Percentiles rank a stretch among this genome's conserved stretches.
Conservation (phyloP, 2,329 filamentous ascomycete species). For the Periconia sp. region DNA sequence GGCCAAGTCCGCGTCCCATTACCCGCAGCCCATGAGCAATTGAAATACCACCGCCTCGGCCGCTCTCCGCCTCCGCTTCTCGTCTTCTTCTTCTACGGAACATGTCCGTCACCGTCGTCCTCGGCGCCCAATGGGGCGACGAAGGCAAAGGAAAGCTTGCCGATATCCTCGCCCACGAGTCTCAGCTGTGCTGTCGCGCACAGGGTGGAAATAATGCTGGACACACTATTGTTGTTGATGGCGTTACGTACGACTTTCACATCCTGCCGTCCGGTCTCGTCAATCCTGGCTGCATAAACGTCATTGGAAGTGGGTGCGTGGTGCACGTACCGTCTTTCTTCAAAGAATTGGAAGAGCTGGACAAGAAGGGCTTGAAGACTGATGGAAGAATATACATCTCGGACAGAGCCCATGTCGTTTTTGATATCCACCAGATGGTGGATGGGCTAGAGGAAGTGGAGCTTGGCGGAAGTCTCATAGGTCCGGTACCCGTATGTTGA, state of each 20-base stretch:
- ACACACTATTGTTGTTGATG: constrained; percentile 52
- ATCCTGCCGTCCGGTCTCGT: constrained; percentile 68
- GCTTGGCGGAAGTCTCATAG: constrained; percentile 54
- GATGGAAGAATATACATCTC: constrained; percentile 67
- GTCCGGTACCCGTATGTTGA: constrained; percentile 24
- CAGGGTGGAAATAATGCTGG: constrained; percentile 67
- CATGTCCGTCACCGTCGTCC: constrained; percentile 62
- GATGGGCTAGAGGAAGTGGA: constrained; percentile 71
- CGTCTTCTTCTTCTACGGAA: constrained; percentile 14
- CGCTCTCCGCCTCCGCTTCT: constrained; percentile 15
- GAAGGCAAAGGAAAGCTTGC: constrained; percentile 67
- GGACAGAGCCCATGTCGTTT: constrained; percentile 68
- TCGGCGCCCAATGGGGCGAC: constrained; percentile 67
- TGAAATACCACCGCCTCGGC: constrained; percentile 8
- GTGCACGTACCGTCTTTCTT: constrained; percentile 73
- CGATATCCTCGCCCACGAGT: constrained; percentile 60
- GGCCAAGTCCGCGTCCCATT: constrained; percentile 17
- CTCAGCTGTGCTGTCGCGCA: constrained; percentile 63
- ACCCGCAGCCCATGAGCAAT: constrained; percentile 11
- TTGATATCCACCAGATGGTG: constrained; percentile 70
- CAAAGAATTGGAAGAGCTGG: constrained; percentile 66
- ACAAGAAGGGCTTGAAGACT: constrained; percentile 66
- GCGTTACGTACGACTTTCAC: constrained; percentile 53
- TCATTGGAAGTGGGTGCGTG: constrained; percentile 71
- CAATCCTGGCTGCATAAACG: constrained; percentile 72